Base-by-base conservation (phyloP, 768 basidiomycete genomes). In the Termitomyces sp. region DNA sequence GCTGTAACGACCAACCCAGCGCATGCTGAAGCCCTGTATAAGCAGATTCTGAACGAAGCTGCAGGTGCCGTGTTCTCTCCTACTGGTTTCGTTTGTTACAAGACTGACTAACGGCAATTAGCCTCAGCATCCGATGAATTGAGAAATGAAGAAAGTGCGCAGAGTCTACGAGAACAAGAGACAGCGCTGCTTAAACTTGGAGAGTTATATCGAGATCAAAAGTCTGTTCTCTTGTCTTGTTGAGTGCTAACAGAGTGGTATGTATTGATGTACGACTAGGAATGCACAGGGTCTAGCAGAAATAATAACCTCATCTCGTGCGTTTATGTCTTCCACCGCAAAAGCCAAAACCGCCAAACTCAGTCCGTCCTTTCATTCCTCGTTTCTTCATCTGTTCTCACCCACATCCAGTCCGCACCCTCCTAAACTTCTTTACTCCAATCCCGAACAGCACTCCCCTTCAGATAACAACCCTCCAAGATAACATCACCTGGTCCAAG, bases 341-440 rank as follows among this genome's bases (percentile, higher is more conserved):
- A 98, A 98, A 75, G 96, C 95, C 1, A 97, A 98, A 75, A 97
- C 96, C 0, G 95, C 95, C 3, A 96, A 96, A 77, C 86, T 98
- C 65, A 96, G 94, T 94, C 63, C 67, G 88, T 59, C 20, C 8
- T 36, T 56, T 25, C 17, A 40, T 43, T 25, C 45, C 34, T 61
- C 29, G 17, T 42, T 15, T 29, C 37, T 37, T 38, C 52, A 55
- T 7, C 38, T 31, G 12, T 2, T 2, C 37, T 17, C 29, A 6
- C 47, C 32, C 5, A 43, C 20, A 8, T 9, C 3, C 64, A 97
- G 95, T 98, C 76, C 88, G 96, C 47, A 96, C 95, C 12, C 82
- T 99, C 49, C 91, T 98, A 68, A 91, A 91, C 72, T 90, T 89
- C 77, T 98, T 99, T 80, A 81, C 78, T 45, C 67, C 82, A 37